Evolutionary conservation across 2,329 filamentous ascomycete species (phyloP), one percentile per base, ranked within the genome.

Genomic region (Colletotrichum cordylinicola): DNA sequence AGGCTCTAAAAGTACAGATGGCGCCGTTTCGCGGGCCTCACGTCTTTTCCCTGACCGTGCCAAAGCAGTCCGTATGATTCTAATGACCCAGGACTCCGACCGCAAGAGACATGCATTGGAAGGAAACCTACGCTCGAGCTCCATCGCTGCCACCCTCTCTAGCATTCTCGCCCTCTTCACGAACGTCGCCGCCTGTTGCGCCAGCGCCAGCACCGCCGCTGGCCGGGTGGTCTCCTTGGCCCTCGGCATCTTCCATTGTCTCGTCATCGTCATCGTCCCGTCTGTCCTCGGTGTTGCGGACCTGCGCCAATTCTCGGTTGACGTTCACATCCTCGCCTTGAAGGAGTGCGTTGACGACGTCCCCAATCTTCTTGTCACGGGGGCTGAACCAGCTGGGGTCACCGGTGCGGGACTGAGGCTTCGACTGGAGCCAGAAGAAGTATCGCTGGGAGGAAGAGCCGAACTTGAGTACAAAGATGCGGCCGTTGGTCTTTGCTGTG

Each of bases 391-490:
- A 96, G 85, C 91, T 93, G 9, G 93, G 87, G 79, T 96, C 92
- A 67, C 89, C 93, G 83, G 87, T 90, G 78, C 88, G 90, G 82
- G 85, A 92, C 86, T 98, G 96, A 37, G 94, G 91, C 86, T 96
- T 96, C 35, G 95, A 97, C 86, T 99, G 97, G 82, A 99, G 89
- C 96, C 96, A 99, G 88, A 98, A 99, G 75, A 98, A 90, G 86
- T 98, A 91, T 81, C 96, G 93, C 85, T 98, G 93, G 74, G 96
- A 97, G 78, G 95, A 98, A 15, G 96, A 98, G 35, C 91, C 91
- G 87, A 99, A 99, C 85, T 98, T 98, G 82, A 99, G 92, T 74
- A 94, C 93, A 84, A 96, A 98, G 84, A 99, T 93, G 81, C 97
- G 95, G 79, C 96, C 98, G 83, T 98, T 96, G 61, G 94, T 93